phyloP scores from a whole-genome alignment of 78 protist species.

The Kipferlia bialata region DNA sequence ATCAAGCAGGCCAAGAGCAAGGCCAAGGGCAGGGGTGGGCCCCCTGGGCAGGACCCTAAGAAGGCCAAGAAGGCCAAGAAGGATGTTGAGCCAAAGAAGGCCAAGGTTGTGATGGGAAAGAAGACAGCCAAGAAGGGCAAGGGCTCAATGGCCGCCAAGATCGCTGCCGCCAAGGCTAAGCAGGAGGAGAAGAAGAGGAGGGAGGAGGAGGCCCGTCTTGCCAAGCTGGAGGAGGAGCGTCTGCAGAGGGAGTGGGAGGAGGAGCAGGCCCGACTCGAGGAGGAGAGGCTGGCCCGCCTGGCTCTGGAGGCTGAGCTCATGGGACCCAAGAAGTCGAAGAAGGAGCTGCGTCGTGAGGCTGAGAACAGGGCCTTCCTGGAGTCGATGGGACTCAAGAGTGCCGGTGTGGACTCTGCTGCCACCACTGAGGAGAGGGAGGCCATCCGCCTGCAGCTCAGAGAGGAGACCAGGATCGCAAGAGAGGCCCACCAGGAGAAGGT shows the following conservation, averaged over 20 bases:
- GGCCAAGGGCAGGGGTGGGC: too few relatives aligned
- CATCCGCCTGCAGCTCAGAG: too few relatives aligned
- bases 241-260: background rate
- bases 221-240: background rate
- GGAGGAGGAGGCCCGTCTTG: background rate
- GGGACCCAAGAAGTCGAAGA: background rate
- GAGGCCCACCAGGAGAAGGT: too few relatives aligned
- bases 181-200: slow-evolving; percentile 8
- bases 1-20: too few relatives aligned
- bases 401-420: too few relatives aligned
- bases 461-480: too few relatives aligned
- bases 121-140: background rate
- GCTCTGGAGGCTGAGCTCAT: background rate
- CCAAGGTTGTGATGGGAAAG: background rate
- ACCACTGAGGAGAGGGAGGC: too few relatives aligned
- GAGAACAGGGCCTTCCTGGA: too few relatives aligned
- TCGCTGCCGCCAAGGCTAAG: background rate
- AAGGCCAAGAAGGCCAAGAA: background rate
- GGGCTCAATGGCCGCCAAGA: background rate
- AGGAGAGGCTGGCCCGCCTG: background rate
- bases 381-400: too few relatives aligned
- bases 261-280: background rate
- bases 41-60: background rate
- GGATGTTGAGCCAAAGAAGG: background rate
- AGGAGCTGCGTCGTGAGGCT: slow-evolving; percentile 2